Evolutionary conservation across 2,329 filamentous ascomycete species (phyloP).

Genomic region (Fusarium sp.): DNA sequence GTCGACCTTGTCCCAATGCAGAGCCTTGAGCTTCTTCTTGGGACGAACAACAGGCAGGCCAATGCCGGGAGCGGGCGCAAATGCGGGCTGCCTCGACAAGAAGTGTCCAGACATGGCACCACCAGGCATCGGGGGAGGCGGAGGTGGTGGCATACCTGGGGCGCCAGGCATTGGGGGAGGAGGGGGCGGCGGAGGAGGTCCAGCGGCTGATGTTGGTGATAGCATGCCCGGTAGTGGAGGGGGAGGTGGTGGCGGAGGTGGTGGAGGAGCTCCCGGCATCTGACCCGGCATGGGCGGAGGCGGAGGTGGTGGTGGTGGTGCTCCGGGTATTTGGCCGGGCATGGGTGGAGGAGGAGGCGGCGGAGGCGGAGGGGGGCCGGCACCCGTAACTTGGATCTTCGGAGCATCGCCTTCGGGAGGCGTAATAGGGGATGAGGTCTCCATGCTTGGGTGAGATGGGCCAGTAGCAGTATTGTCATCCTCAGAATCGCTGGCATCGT

Average conservation of each 20-base stretch:
- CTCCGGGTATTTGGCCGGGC: conserved; percentile 58
- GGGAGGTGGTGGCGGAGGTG: conserved; percentile 47
- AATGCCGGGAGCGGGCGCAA: conserved; percentile 66
- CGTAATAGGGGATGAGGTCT: conserved; percentile 75
- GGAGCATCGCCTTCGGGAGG: conserved; percentile 73
- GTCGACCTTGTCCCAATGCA: conserved; percentile 99
- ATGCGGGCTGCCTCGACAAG: conserved; percentile 72
- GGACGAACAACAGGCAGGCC: conserved; percentile 85
- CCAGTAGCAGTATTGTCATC: conserved; percentile 78
- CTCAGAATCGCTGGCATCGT: conserved; percentile 80
- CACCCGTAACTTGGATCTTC: conserved; percentile 69
- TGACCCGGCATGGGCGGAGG: neutral
- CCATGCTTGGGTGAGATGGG: conserved; percentile 79
- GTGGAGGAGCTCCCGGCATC: conserved; percentile 35
- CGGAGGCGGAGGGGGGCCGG: conserved; percentile 57
- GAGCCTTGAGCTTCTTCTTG: conserved; percentile 99
- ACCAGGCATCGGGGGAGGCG: conserved; percentile 75
- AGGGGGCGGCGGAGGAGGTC: conserved; percentile 8
- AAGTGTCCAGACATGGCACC: conserved; percentile 81
- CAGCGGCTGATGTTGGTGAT: neutral
- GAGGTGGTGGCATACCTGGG: conserved; percentile 60
- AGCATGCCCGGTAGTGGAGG: neutral
- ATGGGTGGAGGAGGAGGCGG: conserved; percentile 58
- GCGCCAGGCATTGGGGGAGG: conserved; percentile 50
- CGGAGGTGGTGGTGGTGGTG: conserved; percentile 39